Evolutionary conservation across 139 green algal genomes (phyloP).

Genomic region (Volvox reticuliferus): DNA sequence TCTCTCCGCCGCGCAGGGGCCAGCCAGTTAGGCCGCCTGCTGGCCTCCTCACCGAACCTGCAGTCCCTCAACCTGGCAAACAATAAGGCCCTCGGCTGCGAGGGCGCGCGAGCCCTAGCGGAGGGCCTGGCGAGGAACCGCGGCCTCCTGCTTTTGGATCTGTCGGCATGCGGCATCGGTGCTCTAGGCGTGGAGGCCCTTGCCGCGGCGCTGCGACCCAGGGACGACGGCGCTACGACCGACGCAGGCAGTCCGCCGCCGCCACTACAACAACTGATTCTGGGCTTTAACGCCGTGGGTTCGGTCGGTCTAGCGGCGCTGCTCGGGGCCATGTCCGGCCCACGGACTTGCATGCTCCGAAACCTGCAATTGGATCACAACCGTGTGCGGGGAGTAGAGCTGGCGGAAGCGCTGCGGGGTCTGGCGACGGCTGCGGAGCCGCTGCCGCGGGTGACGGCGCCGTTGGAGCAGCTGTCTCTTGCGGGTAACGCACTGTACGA

Average conservation of each 20-base stretch:
- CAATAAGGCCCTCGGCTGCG: slow-evolving; percentile 13
- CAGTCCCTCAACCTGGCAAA: not conserved
- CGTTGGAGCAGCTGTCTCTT: slow-evolving; percentile 36
- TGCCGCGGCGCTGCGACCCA: not conserved
- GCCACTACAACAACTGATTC: slow-evolving; percentile 2
- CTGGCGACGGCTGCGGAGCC: not conserved
- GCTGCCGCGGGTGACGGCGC: not conserved
- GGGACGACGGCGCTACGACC: not conserved
- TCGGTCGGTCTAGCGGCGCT: not conserved
- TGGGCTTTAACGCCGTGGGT: slow-evolving; percentile 1
- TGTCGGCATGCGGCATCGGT: slow-evolving; percentile 26
- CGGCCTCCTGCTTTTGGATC: slow-evolving; percentile 21
- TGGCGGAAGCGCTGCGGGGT: slow-evolving; percentile 4
- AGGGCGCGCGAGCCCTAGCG: not conserved
- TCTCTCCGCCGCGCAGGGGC: slow-evolving; percentile 2
- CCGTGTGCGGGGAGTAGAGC: slow-evolving; percentile 5
- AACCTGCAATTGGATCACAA: slow-evolving; percentile 8
- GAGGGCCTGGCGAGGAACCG: not conserved
- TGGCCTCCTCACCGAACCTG: not conserved
- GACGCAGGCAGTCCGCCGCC: not conserved
- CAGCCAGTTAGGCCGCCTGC: not conserved
- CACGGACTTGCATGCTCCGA: not conserved
- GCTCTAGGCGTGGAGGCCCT: not conserved
- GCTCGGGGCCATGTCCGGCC: not conserved
- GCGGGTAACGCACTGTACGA: slow-evolving; percentile 30